Evolutionary conservation across 2,329 filamentous ascomycete species (phyloP), one percentile per base, ranked within the genome.

Genomic region (Fusarium sp.): DNA sequence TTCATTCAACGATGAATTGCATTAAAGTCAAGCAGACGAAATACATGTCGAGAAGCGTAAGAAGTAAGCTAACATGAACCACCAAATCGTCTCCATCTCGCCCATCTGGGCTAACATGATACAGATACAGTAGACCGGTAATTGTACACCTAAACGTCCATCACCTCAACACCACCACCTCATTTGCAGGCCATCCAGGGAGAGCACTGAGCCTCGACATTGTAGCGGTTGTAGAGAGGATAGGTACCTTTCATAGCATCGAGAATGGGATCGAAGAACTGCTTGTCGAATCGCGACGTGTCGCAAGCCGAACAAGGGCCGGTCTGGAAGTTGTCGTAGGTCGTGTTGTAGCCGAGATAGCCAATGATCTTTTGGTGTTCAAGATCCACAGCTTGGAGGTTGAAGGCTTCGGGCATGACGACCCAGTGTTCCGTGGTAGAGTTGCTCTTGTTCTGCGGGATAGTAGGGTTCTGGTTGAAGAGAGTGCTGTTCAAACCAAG

Each of bases 391-490:
- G 78, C 80, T 48, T 76, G 72, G 31, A 82, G 68, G 16, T 72
- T 79, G 57, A 82, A 81, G 1, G 78, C 72, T 55, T 82, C 79
- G 0, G 80, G 80, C 79, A 82, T 81, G 40, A 82, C 76, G 6
- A 82, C 79, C 80, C 80, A 82, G 60, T 73, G 79, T 3, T 73
- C 72, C 4, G 74, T 55, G 2, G 78, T 75, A 1, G 71, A 54
- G 54, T 76, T 77, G 59, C 74, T 75, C 30, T 71, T 75, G 57
- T 75, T 77, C 43, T 72, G 76, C 5, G 80, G 80, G 12, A 82
- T 70, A n/a, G 71, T 65, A 10, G 80, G 80, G 39, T 79, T 82
- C 60, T 82, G 80, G 57, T 80, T 82, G 70, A 82, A 82, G 76
- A 79, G 80, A 39, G 80, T 74, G 67, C 80, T 82, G 65, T 78